Evolutionary conservation across 176 grass and related monocot genomes (phyloP), one percentile per base, ranked within the genome.

Genomic region (Saccharum spontaneum): DNA sequence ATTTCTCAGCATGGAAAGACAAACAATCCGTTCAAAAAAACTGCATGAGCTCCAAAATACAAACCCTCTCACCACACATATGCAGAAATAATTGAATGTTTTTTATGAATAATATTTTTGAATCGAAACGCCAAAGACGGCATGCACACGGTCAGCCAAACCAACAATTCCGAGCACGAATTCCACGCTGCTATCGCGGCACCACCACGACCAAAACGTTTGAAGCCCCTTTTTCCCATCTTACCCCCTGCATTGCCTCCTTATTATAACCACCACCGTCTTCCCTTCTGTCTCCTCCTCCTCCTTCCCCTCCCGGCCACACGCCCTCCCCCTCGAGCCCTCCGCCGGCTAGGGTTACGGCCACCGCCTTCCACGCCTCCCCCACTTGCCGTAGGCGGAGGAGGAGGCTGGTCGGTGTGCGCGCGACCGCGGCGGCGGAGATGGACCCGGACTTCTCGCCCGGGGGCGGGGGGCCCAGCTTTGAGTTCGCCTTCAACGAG

Each of bases 401-500:
- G 82, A 64, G 61, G 50, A 44, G n/a, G 75, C 69, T 82, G 87
- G 13, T 64, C 3, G 77, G 87, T 38, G 22, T 22, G 34, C 65
- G 28, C 11, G 64, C 45, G 79, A 60, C 62, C 4, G 50, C 48
- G 61, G 38, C 38, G 57, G 33, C 41, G 64, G 77, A 18, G 79
- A 96, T 96, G 91, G 94, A 93, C 69, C 91, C 90, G 50, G 94
- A 91, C 88, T 96, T 91, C 81, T 71, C 89, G 45, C 65, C 86
- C 69, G 82, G 83, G 69, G 79, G 69, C 77, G 91, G 87, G 57
- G 88, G 86, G 3, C 89, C 75, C 40, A 97, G 68, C 73, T 97
- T 94, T 40, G 94, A 97, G 71, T 97, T 97, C 87, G 91, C 91
- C 46, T 97, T 94, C 85, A 94, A 97, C 84, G 93, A 90, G 65